Conservation (phyloP, 768 basidiomycete species). For the Exsudoporus frostii region DNA sequence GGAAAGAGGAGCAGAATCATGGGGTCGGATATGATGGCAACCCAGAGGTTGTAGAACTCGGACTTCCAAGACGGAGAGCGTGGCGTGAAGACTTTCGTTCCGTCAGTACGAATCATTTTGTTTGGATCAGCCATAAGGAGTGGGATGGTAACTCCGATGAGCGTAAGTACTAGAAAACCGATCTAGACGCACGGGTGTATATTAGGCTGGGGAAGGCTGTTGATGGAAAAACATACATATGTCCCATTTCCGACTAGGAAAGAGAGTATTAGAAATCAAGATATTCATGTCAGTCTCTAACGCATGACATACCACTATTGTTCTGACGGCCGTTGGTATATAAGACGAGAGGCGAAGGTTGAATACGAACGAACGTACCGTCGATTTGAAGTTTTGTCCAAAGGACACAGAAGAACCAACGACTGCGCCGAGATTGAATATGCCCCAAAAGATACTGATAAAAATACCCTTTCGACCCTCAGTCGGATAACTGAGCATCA, state of each 20-base stretch:
- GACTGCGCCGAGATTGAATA: conserved; percentile 79
- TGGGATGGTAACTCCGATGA: conserved; percentile 62
- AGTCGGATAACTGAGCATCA: conserved; percentile 79
- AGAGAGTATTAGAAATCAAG: background rate
- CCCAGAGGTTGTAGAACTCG: conserved; percentile 67
- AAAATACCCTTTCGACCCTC: conserved; percentile 70
- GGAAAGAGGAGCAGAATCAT: conserved; percentile 73
- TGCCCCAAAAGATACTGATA: conserved; percentile 76
- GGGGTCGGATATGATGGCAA: conserved; percentile 64
- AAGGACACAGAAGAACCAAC: conserved; percentile 72
- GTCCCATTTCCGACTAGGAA: conserved; percentile 63
- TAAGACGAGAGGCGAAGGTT: background rate
- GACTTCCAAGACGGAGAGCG: conserved; percentile 72
- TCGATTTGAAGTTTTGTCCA: conserved; percentile 65
- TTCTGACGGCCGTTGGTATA: conserved; percentile 10
- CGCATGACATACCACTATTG: conserved; percentile 24
- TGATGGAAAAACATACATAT: conserved; percentile 48
- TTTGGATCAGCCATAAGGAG: conserved; percentile 67
- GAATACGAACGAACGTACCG: conserved; percentile 35
- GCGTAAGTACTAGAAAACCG: conserved; percentile 62
- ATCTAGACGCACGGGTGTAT: background rate
- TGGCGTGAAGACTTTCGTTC: conserved; percentile 58
- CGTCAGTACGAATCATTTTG: conserved; percentile 72
- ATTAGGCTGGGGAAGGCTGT: background rate
- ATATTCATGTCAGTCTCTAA: background rate